A percentile compares a stretch with the other conserved stretches of the same genome.
phyloP scores from a whole-genome alignment of 345 rosid genomes.

The Syzygium oleosum region DNA sequence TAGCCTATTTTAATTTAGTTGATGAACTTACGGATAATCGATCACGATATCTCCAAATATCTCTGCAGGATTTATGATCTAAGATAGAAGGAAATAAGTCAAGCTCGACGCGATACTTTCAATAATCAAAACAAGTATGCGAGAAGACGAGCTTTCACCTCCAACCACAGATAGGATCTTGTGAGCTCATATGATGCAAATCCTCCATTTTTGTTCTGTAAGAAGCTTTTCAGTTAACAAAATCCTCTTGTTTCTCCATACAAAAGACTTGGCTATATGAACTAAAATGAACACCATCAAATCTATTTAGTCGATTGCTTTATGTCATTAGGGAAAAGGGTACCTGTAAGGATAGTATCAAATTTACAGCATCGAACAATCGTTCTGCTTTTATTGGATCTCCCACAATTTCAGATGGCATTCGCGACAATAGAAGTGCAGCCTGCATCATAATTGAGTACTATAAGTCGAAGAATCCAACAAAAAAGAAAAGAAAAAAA shows the following conservation, averaged over 20 bases:
- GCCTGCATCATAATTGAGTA: conserved; percentile 17
- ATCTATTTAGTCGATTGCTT: neutral
- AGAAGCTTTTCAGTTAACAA: neutral
- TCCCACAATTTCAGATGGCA: conserved; percentile 35
- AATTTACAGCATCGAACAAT: conserved; percentile 43
- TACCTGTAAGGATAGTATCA: conserved; percentile 59
- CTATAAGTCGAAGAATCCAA: neutral
- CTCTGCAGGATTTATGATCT: conserved; percentile 70
- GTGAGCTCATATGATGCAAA: conserved; percentile 74
- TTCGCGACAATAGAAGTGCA: conserved; percentile 33
- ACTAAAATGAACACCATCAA: neutral
- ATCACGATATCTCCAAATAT: conserved; percentile 58
- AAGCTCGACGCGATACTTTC: neutral
- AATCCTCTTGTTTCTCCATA: neutral
- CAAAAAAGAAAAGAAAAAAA: neutral
- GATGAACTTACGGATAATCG: conserved; percentile 52
- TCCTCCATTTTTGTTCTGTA: conserved; percentile 59
- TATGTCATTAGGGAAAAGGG: neutral
- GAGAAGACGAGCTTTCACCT: conserved; percentile 21
- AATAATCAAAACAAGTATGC: neutral
- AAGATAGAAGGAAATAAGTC: neutral
- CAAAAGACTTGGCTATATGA: neutral
- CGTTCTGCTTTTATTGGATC: conserved; percentile 24
- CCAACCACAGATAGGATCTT: conserved; percentile 60
- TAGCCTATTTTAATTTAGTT: neutral